Evolutionary conservation across 2,329 filamentous ascomycete genomes (phyloP), one percentile per base, ranked within the genome.

Genomic region (Aspergillus ibericus): DNA sequence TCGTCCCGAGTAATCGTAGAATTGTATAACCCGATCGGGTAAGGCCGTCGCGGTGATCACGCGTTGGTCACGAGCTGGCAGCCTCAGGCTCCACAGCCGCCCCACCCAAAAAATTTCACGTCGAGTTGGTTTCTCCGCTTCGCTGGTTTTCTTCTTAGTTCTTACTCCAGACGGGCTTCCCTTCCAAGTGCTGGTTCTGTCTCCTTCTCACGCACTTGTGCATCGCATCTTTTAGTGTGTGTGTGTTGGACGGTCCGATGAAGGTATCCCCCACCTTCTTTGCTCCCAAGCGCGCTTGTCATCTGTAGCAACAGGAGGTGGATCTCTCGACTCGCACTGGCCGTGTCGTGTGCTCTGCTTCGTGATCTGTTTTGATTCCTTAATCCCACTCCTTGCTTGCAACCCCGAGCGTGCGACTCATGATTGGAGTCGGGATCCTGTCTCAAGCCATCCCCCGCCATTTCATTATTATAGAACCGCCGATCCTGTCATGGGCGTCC

Each of bases 401-500:
- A 40, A 52, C 52, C 55, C 56, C 47, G 58, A 29, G 52, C 56
- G 60, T 56, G 34, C 61, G 62, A 56, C 56, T 60, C 60, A 71
- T 73, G 68, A 67, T 59, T 56, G 59, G 56, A 59, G 15, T 56
- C 42, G 51, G 32, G 57, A 16, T 42, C 47, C 48, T 50, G 49
- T 50, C 42, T 62, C 57, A 42, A 29, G 50, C 51, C 13, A 18
- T 42, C 25, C 35, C 38, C 49, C 53, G 53, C 47, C 54, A 50
- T 38, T 55, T 50, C 56, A 58, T 59, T 35, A 38, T 53, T 48
- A 35, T 59, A 57, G 20, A 53, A 47, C 20, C 25, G 29, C 54
- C 49, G 54, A 62, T 47, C 59, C 61, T 67, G 68, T 61, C 64
- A 75, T 75, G 73, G 71, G 73, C 52, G 69, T 71, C 57, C 62